These are phyloP conservation scores for Cystofilobasidium bisporidii DNA, from an alignment of 768 basidiomycete species.

Conservation along the genomic window DNA sequence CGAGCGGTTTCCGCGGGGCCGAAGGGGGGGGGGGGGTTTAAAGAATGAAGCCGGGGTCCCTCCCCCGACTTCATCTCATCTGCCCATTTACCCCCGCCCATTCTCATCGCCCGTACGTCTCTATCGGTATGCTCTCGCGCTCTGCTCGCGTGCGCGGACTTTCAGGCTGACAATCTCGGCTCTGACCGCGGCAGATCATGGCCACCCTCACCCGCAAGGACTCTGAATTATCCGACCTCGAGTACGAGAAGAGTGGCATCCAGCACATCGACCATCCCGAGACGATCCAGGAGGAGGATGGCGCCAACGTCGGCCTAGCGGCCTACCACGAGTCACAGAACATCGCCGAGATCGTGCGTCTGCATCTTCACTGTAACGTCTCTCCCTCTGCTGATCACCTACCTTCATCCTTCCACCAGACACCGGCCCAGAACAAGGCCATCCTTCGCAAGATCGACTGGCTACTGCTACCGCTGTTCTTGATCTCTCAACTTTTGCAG, in stretches of 20 bases:
- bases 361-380: neutral
- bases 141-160: no score
- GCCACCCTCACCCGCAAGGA: neutral
- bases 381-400: neutral
- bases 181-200: neutral
- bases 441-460: conserved; percentile 37
- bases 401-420: conserved; percentile 28
- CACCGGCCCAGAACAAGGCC: conserved; percentile 35
- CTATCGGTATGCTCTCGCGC: no score
- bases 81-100: no score
- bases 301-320: conserved; percentile 34
- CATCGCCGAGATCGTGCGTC: conserved; percentile 36
- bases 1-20: no score
- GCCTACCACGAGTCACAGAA: conserved; percentile 36
- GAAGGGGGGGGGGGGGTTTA: no score
- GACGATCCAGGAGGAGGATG: conserved; percentile 36
- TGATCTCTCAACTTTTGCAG: conserved; percentile 23
- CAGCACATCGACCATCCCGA: conserved; percentile 29
- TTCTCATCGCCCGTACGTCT: no score
- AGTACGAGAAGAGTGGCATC: conserved; percentile 28
- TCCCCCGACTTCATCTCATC: no score
- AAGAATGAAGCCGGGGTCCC: no score
- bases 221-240: neutral
- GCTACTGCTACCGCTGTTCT: conserved; percentile 38
- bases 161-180: no score